phyloP scores from a whole-genome alignment of 2,329 filamentous ascomycete genomes.

The Curvularia sp. region DNA sequence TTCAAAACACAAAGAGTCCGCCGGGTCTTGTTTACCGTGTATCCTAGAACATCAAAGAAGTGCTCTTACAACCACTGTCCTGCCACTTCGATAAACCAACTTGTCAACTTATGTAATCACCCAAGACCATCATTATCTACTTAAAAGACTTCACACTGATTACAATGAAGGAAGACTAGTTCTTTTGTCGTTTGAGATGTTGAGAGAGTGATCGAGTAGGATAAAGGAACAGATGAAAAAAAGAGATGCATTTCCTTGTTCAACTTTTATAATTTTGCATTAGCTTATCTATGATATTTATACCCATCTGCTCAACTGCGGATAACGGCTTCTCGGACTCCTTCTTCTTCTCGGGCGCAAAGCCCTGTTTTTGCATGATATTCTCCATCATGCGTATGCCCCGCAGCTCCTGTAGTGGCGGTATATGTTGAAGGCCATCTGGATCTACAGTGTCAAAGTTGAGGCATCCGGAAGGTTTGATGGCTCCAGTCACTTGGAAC shows the following conservation, averaged over 20 bases:
- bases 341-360: slow-evolving; percentile 18
- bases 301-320: slow-evolving; percentile 44
- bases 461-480: slow-evolving; percentile 49
- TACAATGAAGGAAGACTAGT: too few relatives aligned
- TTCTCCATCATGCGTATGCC: slow-evolving; percentile 49
- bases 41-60: too few relatives aligned
- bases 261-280: slow-evolving; percentile 40
- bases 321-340: slow-evolving; percentile 16
- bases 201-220: too few relatives aligned
- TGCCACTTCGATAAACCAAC: too few relatives aligned
- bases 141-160: too few relatives aligned
- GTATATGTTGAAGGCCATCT: slow-evolving; percentile 51
- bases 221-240: not conserved
- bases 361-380: slow-evolving; percentile 39
- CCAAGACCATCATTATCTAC: too few relatives aligned
- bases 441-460: slow-evolving; percentile 50
- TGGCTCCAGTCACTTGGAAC: slow-evolving; percentile 36
- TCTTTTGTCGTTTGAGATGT: too few relatives aligned
- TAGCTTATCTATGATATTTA: slow-evolving; percentile 43
- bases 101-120: too few relatives aligned
- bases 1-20: too few relatives aligned
- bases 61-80: too few relatives aligned
- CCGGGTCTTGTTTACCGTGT: too few relatives aligned
- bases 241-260: not conserved
- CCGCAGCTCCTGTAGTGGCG: slow-evolving; percentile 46